phyloP scores from a whole-genome alignment of 805 yeast species.

The Candida montana region DNA sequence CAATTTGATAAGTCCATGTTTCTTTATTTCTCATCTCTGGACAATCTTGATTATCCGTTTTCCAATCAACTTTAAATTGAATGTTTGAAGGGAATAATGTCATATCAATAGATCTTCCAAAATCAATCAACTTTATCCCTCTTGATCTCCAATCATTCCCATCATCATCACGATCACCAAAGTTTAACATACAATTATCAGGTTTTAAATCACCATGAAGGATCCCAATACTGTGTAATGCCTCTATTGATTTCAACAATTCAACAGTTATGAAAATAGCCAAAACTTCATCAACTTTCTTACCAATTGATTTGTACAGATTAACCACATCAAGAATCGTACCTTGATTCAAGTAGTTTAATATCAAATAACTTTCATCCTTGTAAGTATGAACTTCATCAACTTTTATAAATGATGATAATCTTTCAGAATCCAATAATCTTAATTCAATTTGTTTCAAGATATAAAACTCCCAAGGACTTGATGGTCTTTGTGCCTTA shows the following conservation, averaged over 20 bases:
- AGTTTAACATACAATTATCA: conserved; percentile 76
- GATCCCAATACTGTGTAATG: conserved; percentile 59
- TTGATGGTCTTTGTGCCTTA: conserved; percentile 65
- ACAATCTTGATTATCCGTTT: conserved; percentile 64
- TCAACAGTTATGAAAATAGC: conserved; percentile 62
- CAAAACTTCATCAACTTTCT: conserved; percentile 52
- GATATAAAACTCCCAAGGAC: conserved; percentile 79
- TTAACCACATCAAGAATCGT: conserved; percentile 68
- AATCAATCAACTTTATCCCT: conserved; percentile 68
- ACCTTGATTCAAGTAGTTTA: conserved; percentile 45
- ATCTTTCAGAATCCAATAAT: conserved; percentile 22
- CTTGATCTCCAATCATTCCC: conserved; percentile 43
- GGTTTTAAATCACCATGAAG: conserved; percentile 85
- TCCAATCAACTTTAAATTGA: conserved; percentile 55
- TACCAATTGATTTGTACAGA: conserved; percentile 31
- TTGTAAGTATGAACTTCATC: conserved; percentile 42
- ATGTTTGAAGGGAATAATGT: conserved; percentile 45
- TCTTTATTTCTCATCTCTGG: conserved; percentile 54
- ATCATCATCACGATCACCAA: conserved; percentile 28
- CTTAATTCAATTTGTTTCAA: conserved; percentile 50
- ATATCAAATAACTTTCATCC: conserved; percentile 23
- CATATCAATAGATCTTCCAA: conserved; percentile 76
- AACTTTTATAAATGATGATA: conserved; percentile 42
- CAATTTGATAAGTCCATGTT: conserved; percentile 77
- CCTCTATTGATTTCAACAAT: conserved; percentile 51